A percentile compares a stretch with the other conserved stretches of the same genome.
Conservation (phyloP, 208 protist species). For the Acanthamoeba triangularis region DNA sequence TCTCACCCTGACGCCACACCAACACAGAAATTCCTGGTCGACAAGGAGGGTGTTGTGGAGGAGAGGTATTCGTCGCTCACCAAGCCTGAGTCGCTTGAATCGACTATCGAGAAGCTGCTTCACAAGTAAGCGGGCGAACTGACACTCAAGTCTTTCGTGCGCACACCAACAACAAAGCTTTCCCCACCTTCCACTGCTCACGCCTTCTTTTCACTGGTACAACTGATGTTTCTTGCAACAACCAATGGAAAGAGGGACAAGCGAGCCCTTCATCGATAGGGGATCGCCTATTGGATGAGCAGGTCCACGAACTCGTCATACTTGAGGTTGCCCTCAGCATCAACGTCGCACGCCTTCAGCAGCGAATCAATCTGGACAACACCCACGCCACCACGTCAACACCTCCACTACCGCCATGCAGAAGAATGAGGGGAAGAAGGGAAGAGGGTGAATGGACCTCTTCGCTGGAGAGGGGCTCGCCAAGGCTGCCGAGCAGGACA, state of each 20-base stretch:
- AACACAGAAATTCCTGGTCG: constrained; percentile 71
- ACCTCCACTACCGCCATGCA: not conserved
- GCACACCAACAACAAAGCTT: too few species aligned
- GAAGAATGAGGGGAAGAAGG: not conserved
- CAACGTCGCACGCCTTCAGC: constrained; percentile 10
- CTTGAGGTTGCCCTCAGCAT: constrained; percentile 65
- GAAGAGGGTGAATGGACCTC: not conserved
- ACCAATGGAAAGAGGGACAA: too few species aligned
- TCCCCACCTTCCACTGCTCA: too few species aligned
- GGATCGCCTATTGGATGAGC: not conserved
- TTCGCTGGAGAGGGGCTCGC: constrained; percentile 39
- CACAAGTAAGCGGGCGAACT: not conserved
- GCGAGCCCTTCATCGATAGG: not conserved
- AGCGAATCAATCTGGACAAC: constrained; percentile 37
- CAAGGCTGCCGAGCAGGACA: constrained; percentile 30
- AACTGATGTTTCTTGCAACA: too few species aligned
- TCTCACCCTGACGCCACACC: not conserved
- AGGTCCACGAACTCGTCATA: constrained; percentile 72
- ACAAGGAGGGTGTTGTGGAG: constrained; percentile 51
- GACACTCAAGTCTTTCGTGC: too few species aligned
- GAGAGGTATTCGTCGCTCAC: constrained; percentile 55
- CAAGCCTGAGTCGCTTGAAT: not conserved
- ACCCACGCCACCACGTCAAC: not conserved
- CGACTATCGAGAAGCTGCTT: constrained; percentile 47
- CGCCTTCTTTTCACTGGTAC: too few species aligned